A percentile compares a stretch with the other conserved stretches of the same genome.
phyloP scores from a whole-genome alignment of 2,329 filamentous ascomycete genomes.

The Aspergillus felis region DNA sequence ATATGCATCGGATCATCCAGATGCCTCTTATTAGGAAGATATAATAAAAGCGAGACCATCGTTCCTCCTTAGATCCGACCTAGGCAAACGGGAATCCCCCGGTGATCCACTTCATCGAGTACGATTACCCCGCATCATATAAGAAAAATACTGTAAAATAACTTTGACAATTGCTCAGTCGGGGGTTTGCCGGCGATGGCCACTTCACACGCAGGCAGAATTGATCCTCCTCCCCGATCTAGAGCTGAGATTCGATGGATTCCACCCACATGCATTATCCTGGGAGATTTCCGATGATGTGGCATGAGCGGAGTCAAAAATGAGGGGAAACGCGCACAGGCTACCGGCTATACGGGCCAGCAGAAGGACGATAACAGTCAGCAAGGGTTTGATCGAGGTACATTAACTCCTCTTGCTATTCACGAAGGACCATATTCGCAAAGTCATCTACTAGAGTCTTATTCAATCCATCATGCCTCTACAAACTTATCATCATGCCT shows the following conservation, averaged over 20 bases:
- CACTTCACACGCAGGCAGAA: too few species aligned
- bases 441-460: neutral
- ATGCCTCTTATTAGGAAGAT: neutral
- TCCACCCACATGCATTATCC: neutral
- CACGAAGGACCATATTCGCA: neutral
- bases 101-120: too few species aligned
- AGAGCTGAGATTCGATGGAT: neutral
- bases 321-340: neutral
- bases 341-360: neutral
- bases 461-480: conserved; percentile 2
- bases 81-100: neutral
- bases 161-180: neutral
- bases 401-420: neutral
- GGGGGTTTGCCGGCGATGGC: neutral
- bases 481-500: conserved; percentile 12
- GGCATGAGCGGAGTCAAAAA: neutral
- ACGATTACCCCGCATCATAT: too few species aligned
- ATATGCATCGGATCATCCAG: neutral
- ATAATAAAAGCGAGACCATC: neutral
- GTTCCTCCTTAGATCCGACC: neutral
- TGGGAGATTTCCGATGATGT: neutral
- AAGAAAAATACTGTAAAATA: too few species aligned
- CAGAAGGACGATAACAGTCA: too few species aligned
- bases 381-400: neutral
- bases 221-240: neutral